phyloP scores from a whole-genome alignment of 768 basidiomycete species.

The Auricularia auricula-judae region DNA sequence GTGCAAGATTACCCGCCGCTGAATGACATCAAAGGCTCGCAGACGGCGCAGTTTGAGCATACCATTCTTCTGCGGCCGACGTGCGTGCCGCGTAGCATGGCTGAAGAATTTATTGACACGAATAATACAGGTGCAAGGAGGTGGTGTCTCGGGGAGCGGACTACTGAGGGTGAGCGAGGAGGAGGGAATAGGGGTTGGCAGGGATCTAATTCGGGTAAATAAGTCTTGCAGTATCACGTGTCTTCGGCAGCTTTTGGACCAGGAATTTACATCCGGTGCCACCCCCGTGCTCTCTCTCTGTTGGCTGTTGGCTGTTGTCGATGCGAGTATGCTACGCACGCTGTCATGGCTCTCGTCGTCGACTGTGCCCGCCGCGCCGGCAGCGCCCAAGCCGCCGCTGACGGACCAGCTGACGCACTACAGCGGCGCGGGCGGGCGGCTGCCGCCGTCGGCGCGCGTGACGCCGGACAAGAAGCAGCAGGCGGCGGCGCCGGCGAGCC shows the following conservation, averaged over 20 bases:
- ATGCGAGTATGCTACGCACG: too few relatives aligned
- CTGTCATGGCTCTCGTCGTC: not conserved
- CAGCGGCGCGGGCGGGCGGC: constrained; percentile 16
- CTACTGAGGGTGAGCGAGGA: constrained; percentile 31
- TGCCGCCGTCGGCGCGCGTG: constrained; percentile 65
- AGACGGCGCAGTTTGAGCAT: constrained; percentile 94
- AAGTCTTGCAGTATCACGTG: not conserved
- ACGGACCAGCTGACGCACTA: constrained; percentile 1
- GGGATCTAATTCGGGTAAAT: not conserved
- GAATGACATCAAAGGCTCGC: constrained; percentile 70
- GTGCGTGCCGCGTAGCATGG: not conserved
- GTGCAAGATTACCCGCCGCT: constrained; percentile 91
- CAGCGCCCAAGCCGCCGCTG: not conserved
- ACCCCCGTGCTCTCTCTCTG: too few relatives aligned
- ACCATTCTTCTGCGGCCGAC: constrained; percentile 79
- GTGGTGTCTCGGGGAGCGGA: constrained; percentile 78
- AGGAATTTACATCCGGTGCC: not conserved
- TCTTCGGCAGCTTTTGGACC: not conserved
- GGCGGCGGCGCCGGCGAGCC: constrained; percentile 40
- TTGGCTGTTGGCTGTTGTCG: too few relatives aligned
- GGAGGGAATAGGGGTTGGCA: not conserved
- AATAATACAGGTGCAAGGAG: constrained; percentile 43
- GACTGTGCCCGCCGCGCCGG: not conserved
- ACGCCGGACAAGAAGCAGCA: constrained; percentile 55
- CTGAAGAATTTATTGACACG: not conserved